Conservation (phyloP, 805 yeast genomes). For the Wickerhamiella lipophila region DNA sequence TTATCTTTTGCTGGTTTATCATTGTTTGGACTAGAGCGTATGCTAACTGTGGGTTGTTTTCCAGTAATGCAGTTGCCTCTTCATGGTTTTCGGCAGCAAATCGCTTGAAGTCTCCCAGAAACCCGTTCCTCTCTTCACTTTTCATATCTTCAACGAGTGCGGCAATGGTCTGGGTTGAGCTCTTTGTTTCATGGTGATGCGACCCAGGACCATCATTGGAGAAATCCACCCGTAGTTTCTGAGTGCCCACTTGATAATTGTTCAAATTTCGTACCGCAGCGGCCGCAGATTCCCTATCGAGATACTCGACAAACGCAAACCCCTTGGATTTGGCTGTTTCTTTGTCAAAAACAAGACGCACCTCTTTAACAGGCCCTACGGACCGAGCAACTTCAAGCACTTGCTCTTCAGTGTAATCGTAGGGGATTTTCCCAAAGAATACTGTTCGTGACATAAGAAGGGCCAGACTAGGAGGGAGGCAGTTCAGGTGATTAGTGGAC, state of each 20-base stretch:
- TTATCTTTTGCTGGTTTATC: constrained; percentile 31
- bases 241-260: constrained; percentile 59
- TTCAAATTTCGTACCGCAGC: constrained; percentile 83
- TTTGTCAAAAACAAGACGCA: constrained; percentile 71
- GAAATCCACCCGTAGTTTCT: constrained; percentile 64
- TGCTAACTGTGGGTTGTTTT: constrained; percentile 65
- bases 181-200: constrained; percentile 4
- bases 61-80: constrained; percentile 46
- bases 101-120: constrained; percentile 45
- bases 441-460: constrained; percentile 32
- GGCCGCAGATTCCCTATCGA: constrained; percentile 73
- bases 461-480: no score
- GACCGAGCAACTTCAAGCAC: constrained; percentile 72
- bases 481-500: no score
- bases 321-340: constrained; percentile 87
- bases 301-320: constrained; percentile 74
- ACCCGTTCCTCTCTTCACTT: constrained; percentile 34
- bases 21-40: constrained; percentile 72
- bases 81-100: constrained; percentile 47
- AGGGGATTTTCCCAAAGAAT: constrained; percentile 79
- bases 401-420: constrained; percentile 88
- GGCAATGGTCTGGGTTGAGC: constrained; percentile 14
- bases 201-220: constrained; percentile 40
- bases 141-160: constrained; percentile 15
- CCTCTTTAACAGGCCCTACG: constrained; percentile 73